Base-by-base conservation (phyloP, 495 filamentous ascomycete genomes). In the Aspergillus cristatus region DNA sequence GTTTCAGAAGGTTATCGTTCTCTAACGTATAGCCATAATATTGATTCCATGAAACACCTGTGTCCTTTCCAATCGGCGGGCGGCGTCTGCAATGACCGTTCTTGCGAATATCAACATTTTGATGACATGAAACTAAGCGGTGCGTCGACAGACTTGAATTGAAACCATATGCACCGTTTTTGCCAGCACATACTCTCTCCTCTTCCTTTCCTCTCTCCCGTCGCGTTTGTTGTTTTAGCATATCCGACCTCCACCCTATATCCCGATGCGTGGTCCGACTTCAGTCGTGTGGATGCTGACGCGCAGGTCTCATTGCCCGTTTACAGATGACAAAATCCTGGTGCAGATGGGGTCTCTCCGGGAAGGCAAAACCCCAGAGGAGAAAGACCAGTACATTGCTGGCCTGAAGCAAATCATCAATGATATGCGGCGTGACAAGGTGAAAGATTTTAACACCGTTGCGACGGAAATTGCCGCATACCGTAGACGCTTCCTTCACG, bases 21-120 rank as follows among this genome's bases (percentile, higher is more conserved):
- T 45, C 67, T 93, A 71, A 96, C 86, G 31, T 97, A 89, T 66
- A 96, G 86, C 57, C 79, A 90, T 59, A 76, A 75, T 38, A 90
- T 97, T 55, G 74, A 96, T 52, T 63, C 82, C 6, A 68, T 74
- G 45, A 79, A 70, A 43, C 72, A 71, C 34, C 40, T 97, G 14
- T 97, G 91, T 57, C 77, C 69, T 1, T 81, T 70, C 49, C 87
- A 93, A 52, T 55, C 82, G 43, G 65, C 69, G 24, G 82, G 80
- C 22, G 81, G 85, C 35, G 68, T 74, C 37, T 98, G 91, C 61
- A 85, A 89, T 43, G 77, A 86, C 49, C 58, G 61, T 13, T 69
- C 67, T 26, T 84, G 82, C 49, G 60, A 76, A 39, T 75, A 67
- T 46, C 90, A 96, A 62, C 93, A 97, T 65, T 86, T 90, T 49